Evolutionary conservation across 805 yeast species (phyloP), one percentile per base, ranked within the genome.

Genomic region (Candida sonorensis): DNA sequence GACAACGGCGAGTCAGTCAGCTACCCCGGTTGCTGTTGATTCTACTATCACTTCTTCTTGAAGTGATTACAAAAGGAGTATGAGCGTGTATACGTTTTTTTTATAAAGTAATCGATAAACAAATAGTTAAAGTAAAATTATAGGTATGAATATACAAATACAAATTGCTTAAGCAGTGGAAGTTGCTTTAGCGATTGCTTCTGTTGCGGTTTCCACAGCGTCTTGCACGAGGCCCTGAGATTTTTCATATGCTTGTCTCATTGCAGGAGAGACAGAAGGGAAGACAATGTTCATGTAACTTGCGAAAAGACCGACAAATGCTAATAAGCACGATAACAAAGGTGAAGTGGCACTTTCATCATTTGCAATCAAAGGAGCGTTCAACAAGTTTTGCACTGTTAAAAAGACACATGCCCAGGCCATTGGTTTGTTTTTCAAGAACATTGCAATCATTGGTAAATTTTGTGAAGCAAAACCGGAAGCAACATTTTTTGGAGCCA

Each of bases 391-490:
- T 53, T 74, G 80, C 15, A 73, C 46, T 5, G 77, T 67, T 40
- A 74, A 52, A 46, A 74, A 71, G 17, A 70, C 46, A 16, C 75
- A 53, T 3, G 77, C 59, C 79, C 79, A 74, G 10, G 77, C 62
- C 44, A 74, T 52, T 40, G 73, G 55, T 48, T 69, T 74, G 51
- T 72, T 72, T 45, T 66, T 59, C 67, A 74, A 57, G 50, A 74
- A 72, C 80, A 74, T 74, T 28, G 79, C 79, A 2, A 74, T 77
- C 76, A 74, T 69, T 26, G 80, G 80, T 38, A 74, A 55, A 28
- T 75, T 65, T 45, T 71, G 75, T 6, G 75, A 54, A 17, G 70
- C 59, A 59, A 68, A 61, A 25, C 60, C 56, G 3, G 73, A 52
- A 6, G 73, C 73, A 29, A 60, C 64, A 26, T 55, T 54, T 36